phyloP scores from a whole-genome alignment of 352 stramenopile species.

The Phytophthora brassicae region DNA sequence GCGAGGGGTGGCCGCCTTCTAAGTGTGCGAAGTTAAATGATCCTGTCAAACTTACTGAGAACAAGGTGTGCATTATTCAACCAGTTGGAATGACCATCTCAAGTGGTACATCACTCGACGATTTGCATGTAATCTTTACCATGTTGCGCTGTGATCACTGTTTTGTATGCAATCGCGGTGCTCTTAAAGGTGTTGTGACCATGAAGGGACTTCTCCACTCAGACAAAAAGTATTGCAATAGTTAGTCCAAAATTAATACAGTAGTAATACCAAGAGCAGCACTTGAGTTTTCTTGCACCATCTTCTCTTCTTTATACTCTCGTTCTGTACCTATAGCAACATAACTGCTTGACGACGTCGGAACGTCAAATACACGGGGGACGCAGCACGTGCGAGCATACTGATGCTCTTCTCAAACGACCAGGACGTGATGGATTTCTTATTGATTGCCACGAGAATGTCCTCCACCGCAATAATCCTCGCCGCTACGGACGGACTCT shows the following conservation, averaged over 20 bases:
- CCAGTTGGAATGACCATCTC: conserved; percentile 73
- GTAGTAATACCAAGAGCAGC: background rate
- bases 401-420: conserved; percentile 88
- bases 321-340: too few species aligned
- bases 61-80: conserved; percentile 51
- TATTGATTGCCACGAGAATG: conserved; percentile 85
- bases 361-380: conserved; percentile 86
- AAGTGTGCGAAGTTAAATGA: conserved; percentile 52
- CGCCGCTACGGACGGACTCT: conserved; percentile 76
- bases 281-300: background rate
- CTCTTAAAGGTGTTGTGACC: conserved; percentile 74
- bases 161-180: conserved; percentile 78
- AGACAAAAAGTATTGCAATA: conserved; percentile 32
- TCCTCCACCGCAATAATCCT: conserved; percentile 80
- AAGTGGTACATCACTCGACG: conserved; percentile 68
- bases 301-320: conserved; percentile 4
- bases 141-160: conserved; percentile 85
- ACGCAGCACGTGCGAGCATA: conserved; percentile 74
- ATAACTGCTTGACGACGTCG: conserved; percentile 61
- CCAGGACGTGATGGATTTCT: conserved; percentile 84
- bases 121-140: conserved; percentile 86
- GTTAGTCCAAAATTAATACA: background rate
- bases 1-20: conserved; percentile 46
- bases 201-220: conserved; percentile 59
- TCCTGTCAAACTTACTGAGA: conserved; percentile 62